Evolutionary conservation across 2,329 filamentous ascomycete species (phyloP).

Genomic region (Cercospora sojina): DNA sequence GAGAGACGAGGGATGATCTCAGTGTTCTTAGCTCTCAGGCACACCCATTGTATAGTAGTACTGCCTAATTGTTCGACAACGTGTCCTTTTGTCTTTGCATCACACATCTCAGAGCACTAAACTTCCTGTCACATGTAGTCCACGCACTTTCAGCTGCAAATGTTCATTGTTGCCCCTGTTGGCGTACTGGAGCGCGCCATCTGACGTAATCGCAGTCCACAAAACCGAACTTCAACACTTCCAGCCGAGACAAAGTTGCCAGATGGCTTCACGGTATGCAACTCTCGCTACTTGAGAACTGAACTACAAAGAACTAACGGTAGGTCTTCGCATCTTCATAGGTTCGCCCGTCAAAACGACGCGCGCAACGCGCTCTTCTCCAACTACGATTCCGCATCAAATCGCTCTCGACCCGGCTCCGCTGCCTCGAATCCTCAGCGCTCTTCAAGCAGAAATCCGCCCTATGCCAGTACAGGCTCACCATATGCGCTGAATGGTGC

Average conservation of each 20-base stretch:
- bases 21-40: slow-evolving; percentile 3
- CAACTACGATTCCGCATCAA: slow-evolving; percentile 37
- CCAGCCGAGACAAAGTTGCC: not conserved
- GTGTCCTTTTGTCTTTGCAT: not conserved
- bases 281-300: not conserved
- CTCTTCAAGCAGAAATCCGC: slow-evolving; percentile 27
- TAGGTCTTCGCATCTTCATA: slow-evolving; percentile 1
- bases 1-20: not conserved
- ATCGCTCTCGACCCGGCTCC: slow-evolving; percentile 37
- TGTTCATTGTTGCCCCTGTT: not conserved
- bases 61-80: not conserved
- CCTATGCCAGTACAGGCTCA: slow-evolving; percentile 18
- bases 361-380: slow-evolving; percentile 45
- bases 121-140: not conserved
- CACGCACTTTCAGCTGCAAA: not conserved
- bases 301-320: not conserved
- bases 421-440: slow-evolving; percentile 31
- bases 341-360: slow-evolving; percentile 30
- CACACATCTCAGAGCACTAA: not conserved
- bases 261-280: slow-evolving; percentile 16
- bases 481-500: slow-evolving; percentile 24
- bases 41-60: not conserved
- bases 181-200: not conserved
- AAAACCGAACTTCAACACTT: slow-evolving; percentile 8
- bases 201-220: slow-evolving; percentile 6